phyloP scores from a whole-genome alignment of 192 early-diverging fungal species.

The Backusella psychrophila region DNA sequence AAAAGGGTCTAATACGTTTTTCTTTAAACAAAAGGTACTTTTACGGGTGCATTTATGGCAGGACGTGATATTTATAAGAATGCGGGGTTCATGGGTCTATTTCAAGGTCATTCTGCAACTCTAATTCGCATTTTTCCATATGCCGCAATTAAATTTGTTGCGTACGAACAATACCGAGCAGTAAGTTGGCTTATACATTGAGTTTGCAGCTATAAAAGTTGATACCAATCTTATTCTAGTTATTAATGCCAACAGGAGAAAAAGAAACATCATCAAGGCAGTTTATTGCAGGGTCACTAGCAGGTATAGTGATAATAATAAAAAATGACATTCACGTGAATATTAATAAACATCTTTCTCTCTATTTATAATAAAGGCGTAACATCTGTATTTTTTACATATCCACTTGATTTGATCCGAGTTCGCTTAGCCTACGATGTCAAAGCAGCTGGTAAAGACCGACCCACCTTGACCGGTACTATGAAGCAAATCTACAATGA shows the following conservation, averaged over 20 bases:
- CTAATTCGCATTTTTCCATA: conserved; percentile 96
- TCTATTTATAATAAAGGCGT: conserved; percentile 53
- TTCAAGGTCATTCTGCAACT: conserved; percentile 94
- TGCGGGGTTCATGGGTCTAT: conserved; percentile 78
- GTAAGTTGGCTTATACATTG: conserved; percentile 1
- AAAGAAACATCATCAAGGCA: conserved; percentile 65
- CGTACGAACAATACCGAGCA: conserved; percentile 86
- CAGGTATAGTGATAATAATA: conserved; percentile 32
- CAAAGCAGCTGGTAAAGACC: conserved; percentile 18
- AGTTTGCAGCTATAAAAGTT: background rate
- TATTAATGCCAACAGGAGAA: conserved; percentile 67
- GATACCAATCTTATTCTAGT: background rate
- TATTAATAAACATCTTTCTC: background rate
- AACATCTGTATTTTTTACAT: conserved; percentile 85
- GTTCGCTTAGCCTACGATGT: conserved; percentile 95
- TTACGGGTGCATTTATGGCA: conserved; percentile 83
- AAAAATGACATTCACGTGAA: background rate
- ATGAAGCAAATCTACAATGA: conserved; percentile 75
- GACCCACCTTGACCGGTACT: conserved; percentile 15
- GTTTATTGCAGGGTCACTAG: conserved; percentile 80
- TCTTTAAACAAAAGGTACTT: conserved; percentile 52
- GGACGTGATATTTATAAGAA: conserved; percentile 66
- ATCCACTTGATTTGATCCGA: conserved; percentile 92
- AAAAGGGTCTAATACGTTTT: background rate
- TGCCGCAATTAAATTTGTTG: conserved; percentile 96